phyloP scores from a whole-genome alignment of 352 stramenopile species.

The Globisporangium polare region DNA sequence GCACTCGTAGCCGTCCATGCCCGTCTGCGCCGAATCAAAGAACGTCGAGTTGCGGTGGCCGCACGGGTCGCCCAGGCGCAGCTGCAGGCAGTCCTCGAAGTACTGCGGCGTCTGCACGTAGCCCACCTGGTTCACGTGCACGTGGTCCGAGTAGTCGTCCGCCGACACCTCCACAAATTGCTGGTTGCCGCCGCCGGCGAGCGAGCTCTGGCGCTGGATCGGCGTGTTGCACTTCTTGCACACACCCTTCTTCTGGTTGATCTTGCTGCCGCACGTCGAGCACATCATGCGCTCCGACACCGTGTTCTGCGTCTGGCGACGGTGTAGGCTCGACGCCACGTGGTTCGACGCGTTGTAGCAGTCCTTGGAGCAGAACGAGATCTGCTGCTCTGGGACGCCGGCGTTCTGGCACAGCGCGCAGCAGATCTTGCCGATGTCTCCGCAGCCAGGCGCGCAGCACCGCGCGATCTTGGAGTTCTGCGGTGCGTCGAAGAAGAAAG shows the following conservation, averaged over 20 bases:
- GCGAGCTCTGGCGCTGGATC: slow-evolving; percentile 7
- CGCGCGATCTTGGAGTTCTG: slow-evolving; percentile 65
- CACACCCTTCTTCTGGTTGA: slow-evolving; percentile 61
- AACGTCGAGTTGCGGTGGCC: slow-evolving; percentile 73
- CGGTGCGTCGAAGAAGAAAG: slow-evolving; percentile 68
- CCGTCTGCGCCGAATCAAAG: slow-evolving; percentile 68
- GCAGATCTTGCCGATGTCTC: slow-evolving; percentile 72
- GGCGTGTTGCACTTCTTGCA: slow-evolving; percentile 48
- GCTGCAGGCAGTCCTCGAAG: slow-evolving; percentile 65
- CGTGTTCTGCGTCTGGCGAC: slow-evolving; percentile 66
- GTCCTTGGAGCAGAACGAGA: slow-evolving; percentile 79
- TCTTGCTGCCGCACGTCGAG: slow-evolving; percentile 53
- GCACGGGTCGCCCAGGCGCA: slow-evolving; percentile 55
- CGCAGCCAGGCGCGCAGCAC: slow-evolving; percentile 55
- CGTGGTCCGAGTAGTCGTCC: slow-evolving; percentile 70
- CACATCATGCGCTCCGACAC: slow-evolving; percentile 61
- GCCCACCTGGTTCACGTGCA: slow-evolving; percentile 64
- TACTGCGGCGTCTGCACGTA: slow-evolving; percentile 77
- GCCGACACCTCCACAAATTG: slow-evolving; percentile 49
- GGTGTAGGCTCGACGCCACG: slow-evolving; percentile 58
- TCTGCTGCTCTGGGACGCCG: slow-evolving; percentile 55
- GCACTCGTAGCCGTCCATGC: slow-evolving; percentile 71
- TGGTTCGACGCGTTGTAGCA: slow-evolving; percentile 71
- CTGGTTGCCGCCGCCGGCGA: slow-evolving; percentile 11
- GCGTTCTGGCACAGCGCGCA: slow-evolving; percentile 62